Evolutionary conservation across 2,329 filamentous ascomycete genomes (phyloP), one percentile per base, ranked within the genome.

Genomic region (Coniella vitis): DNA sequence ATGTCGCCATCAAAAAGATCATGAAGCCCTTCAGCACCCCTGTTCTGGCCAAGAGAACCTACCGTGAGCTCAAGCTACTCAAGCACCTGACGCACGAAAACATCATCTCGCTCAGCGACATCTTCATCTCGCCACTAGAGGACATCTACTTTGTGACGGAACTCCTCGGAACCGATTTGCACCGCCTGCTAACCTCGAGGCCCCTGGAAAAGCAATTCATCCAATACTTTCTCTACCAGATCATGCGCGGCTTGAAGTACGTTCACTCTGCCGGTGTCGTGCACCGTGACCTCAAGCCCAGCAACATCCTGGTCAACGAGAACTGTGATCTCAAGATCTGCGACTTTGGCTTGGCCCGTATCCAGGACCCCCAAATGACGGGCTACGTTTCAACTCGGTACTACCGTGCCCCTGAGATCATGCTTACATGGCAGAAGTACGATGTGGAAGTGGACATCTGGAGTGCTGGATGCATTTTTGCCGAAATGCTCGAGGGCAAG

Each of bases 1-100:
- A 90, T 70, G 93, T 98, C 54, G 93, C 93, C 52, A 90, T 98
- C 66, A 98, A 98, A 81, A 98, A 98, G 81, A 98, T 98, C 65
- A 97, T 98, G 91, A 98, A 97, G 76, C 93, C 93, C 9, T 98
- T 98, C 72, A 96, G 90, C 77, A 98, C 93, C n/a, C 90, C 93
- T 1, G 93, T 98, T 51, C 78, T 98, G 41, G 93, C 93, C 51
- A 98, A 98, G 76, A 82, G 93, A 65, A 98, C 93, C 58, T 98
- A 98, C 69, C 84, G 93, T 64, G 93, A 98, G 70, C 74, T 98
- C 65, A 98, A 97, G 76, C 80, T 98, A 55, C 76, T 98, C 63
- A 98, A 97, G 76, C 93, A 98, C 65, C 75, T 98, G 54, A 84
- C 84, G 65, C 93, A 98, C 68, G 93, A 98, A 72, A 98, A 39